Evolutionary conservation across 1,139 yeast species (phyloP), one percentile per base, ranked within the genome.

Genomic region (Yamadazyma blattariae): DNA sequence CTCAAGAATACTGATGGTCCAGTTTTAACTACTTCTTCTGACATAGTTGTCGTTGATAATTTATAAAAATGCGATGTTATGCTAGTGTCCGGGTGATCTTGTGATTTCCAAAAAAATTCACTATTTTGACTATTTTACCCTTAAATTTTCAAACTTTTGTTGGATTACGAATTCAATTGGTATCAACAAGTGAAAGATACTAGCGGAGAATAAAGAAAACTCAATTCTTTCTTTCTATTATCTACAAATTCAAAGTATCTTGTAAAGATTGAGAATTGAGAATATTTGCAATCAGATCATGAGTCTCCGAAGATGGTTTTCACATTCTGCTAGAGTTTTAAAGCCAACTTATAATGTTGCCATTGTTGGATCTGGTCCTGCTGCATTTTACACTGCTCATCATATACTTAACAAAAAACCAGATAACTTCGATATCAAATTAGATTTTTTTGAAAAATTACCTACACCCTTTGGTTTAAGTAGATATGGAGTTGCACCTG

Each of bases 401-500:
- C 82, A 87, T 37, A 58, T 90, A 13, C 62, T 90, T 30, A 77
- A 77, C 43, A 75, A 76, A 38, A 42, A 61, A 1, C 50, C 59
- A 4, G 38, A 46, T 44, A 27, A 45, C 41, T 34, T 77, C 44
- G 61, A 70, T n/a, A 47, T 79, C 11, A 57, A 72, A 39, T 61
- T 81, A 10, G 84, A 82, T 41, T 64, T 84, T 47, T 89, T 81
- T 64, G 99, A 92, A 51, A 71, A 79, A 40, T 64, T 83, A 25
- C 96, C 97, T 0, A 81, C 90, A 3, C 98, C 98, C 0, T 92
- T 75, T 61, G 99, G 99, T 0, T 67, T 92, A 25, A 81, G 92
- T 32, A 62, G 99, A 29, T 90, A 78, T 54, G 99, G 99, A 1
- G 97, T 92, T n/a, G 97, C 98, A 0, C 99, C 99, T 1, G 99